Evolutionary conservation across 164 flowering plant genomes (phyloP).

Genomic region (Annona cherimola): DNA sequence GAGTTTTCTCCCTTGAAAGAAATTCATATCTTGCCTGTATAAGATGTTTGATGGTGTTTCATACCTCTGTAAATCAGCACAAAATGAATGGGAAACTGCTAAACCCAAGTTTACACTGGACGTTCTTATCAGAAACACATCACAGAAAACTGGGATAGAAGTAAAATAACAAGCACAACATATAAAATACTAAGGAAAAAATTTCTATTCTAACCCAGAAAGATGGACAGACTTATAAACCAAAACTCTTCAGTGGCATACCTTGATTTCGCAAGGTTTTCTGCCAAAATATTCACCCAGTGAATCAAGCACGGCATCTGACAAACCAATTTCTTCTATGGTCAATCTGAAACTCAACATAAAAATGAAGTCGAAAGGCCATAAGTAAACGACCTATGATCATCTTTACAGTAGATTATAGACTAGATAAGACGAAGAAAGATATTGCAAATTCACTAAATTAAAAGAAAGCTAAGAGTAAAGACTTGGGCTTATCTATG

Average conservation of each 20-base stretch:
- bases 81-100: slow-evolving; percentile 76
- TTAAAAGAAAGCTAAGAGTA: too few species aligned
- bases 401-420: too few species aligned
- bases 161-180: background rate
- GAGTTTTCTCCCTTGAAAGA: slow-evolving; percentile 40
- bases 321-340: slow-evolving; percentile 60
- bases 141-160: slow-evolving; percentile 6
- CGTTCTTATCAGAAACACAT: slow-evolving; percentile 22
- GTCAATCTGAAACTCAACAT: slow-evolving; percentile 42
- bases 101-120: slow-evolving; percentile 52
- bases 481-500: too few species aligned
- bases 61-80: slow-evolving; percentile 85
- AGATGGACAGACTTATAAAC: background rate
- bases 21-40: slow-evolving; percentile 95
- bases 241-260: slow-evolving; percentile 19
- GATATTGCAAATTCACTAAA: too few species aligned
- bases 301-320: slow-evolving; percentile 64
- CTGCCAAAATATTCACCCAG: slow-evolving; percentile 65
- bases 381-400: too few species aligned
- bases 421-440: too few species aligned
- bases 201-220: too few species aligned
- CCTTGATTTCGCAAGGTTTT: slow-evolving; percentile 77
- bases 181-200: background rate
- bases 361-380: background rate
- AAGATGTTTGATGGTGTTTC: slow-evolving; percentile 93